A percentile compares a stretch with the other conserved stretches of the same genome.
Conservation (phyloP, 2,329 filamentous ascomycete genomes). For the Alternaria triticina region DNA sequence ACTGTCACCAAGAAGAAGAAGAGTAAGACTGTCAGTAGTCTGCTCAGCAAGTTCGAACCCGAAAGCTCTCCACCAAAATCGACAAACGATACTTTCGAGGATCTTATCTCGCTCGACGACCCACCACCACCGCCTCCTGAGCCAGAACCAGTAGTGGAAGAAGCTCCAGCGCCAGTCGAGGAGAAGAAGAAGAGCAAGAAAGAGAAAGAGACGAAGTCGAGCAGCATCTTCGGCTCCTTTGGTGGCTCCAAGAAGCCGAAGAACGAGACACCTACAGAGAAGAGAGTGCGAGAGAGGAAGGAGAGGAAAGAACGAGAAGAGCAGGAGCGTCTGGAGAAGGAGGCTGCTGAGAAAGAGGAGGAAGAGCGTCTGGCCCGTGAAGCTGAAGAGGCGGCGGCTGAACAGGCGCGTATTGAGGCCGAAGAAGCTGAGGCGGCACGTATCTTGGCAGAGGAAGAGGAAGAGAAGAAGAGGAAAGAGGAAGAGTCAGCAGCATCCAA, state of each 20-base stretch:
- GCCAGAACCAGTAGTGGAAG: slow-evolving; percentile 11
- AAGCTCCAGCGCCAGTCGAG: slow-evolving; percentile 17
- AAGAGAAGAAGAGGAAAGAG: slow-evolving; percentile 28
- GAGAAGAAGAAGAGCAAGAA: slow-evolving; percentile 39
- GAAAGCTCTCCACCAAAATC: slow-evolving; percentile 39
- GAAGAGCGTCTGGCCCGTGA: slow-evolving; percentile 29
- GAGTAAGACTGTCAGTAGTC: slow-evolving; percentile 33
- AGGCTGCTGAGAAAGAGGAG: slow-evolving; percentile 52
- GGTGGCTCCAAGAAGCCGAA: slow-evolving; percentile 31
- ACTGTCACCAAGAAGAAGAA: slow-evolving; percentile 44
- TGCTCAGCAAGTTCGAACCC: slow-evolving; percentile 37
- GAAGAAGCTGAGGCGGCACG: slow-evolving; percentile 16
- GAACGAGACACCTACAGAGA: slow-evolving; percentile 46
- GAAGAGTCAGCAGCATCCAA: slow-evolving; percentile 30
- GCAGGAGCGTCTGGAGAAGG: slow-evolving; percentile 37
- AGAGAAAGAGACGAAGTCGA: slow-evolving; percentile 33
- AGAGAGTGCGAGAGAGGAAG: slow-evolving; percentile 35
- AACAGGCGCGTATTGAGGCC: slow-evolving; percentile 35
- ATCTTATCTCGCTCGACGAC: slow-evolving; percentile 42
- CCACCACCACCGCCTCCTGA: slow-evolving; percentile 26
- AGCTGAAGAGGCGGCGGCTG: slow-evolving; percentile 39
- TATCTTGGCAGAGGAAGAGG: slow-evolving; percentile 30
- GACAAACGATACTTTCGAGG: slow-evolving; percentile 42
- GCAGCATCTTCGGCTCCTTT: slow-evolving; percentile 30
- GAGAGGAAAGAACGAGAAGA: slow-evolving; percentile 39